These are phyloP conservation scores for Breynia disticha DNA, from an alignment of 441 rosid genomes.

Conservation along the genomic window DNA sequence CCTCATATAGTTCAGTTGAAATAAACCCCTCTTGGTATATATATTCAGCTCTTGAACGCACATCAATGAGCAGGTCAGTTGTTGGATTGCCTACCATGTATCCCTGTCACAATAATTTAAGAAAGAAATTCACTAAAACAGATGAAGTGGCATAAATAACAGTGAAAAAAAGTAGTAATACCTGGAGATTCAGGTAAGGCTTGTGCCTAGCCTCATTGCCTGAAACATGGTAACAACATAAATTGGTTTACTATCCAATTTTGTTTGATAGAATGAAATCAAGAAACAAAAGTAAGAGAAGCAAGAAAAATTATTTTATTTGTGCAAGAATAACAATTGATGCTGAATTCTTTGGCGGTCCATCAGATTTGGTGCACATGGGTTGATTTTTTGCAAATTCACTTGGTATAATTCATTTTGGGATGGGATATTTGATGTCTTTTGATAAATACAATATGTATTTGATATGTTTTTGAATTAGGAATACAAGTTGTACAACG, in stretches of 20 bases:
- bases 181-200: not conserved
- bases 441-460: no score
- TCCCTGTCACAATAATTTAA: not conserved
- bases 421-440: no score
- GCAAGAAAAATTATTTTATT: no score
- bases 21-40: not conserved
- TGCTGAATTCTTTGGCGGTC: no score
- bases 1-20: not conserved
- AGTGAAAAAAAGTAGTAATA: not conserved
- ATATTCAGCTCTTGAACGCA: not conserved
- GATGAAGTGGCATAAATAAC: no score
- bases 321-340: no score
- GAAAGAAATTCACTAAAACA: not conserved
- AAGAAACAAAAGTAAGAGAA: not conserved
- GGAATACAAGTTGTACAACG: no score
- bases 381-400: no score
- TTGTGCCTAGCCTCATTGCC: not conserved
- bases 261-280: no score
- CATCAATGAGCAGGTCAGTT: not conserved
- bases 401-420: no score
- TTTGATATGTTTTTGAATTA: no score
- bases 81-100: not conserved
- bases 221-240: not conserved
- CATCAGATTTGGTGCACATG: no score
- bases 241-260: not conserved